phyloP scores from a whole-genome alignment of 345 rosid genomes.

The Boechera divaricarpa region DNA sequence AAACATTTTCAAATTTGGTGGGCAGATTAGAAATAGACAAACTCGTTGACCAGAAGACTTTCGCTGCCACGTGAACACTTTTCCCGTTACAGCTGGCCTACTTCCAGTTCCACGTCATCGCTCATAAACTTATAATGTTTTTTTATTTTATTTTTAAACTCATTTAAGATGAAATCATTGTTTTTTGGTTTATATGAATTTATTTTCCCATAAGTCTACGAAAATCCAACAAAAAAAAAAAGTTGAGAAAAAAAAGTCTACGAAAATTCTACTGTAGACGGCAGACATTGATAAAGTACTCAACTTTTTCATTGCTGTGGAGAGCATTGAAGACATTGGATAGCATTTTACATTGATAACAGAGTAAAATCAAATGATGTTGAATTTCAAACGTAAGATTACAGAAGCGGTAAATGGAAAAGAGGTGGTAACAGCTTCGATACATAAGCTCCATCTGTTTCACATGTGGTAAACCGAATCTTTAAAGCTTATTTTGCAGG shows the following conservation, averaged over 20 bases:
- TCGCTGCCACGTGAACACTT: neutral
- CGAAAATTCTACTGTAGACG: too few species aligned
- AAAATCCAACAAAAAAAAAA: too few species aligned
- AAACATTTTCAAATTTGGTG: conserved; percentile 13
- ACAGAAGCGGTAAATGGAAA: neutral
- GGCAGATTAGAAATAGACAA: conserved; percentile 27
- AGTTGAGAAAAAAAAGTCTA: too few species aligned
- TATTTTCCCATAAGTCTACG: too few species aligned
- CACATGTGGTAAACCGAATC: neutral
- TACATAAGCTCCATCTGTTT: neutral
- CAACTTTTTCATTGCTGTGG: neutral
- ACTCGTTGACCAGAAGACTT: conserved; percentile 36
- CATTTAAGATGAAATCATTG: too few species aligned
- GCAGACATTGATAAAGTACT: too few species aligned
- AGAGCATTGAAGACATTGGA: neutral
- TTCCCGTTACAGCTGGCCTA: conserved; percentile 26
- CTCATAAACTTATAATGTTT: neutral
- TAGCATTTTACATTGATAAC: neutral
- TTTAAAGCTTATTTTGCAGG: neutral
- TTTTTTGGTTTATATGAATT: too few species aligned
- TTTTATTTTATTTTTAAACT: neutral
- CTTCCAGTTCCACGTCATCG: conserved; percentile 18
- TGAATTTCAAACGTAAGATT: neutral
- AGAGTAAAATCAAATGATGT: neutral
- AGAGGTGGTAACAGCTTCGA: neutral